Evolutionary conservation across 495 filamentous ascomycete genomes (phyloP).

Genomic region (Aspergillus indologenus): DNA sequence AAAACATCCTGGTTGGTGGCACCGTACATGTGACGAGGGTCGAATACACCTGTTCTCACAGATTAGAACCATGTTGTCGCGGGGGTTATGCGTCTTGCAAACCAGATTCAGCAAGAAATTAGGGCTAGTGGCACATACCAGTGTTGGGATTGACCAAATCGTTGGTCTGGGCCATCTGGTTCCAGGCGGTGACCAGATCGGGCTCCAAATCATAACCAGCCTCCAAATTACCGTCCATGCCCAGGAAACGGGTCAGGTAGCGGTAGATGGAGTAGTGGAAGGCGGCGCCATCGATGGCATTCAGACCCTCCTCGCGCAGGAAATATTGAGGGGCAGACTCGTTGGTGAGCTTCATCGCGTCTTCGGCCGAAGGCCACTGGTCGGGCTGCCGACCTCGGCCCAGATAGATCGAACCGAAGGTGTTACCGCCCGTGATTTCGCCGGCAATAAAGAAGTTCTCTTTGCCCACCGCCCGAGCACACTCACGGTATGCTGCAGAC

Average conservation of each 20-base stretch:
- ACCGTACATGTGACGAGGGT: conserved; percentile 71
- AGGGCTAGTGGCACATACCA: conserved; percentile 23
- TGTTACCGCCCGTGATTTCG: conserved; percentile 62
- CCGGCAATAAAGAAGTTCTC: conserved; percentile 62
- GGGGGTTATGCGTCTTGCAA: too few species aligned
- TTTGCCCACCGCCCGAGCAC: conserved; percentile 54
- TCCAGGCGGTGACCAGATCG: conserved; percentile 59
- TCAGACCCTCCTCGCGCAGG: conserved; percentile 52
- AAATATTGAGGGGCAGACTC: conserved; percentile 44
- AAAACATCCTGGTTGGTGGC: conserved; percentile 72
- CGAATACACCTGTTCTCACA: conserved; percentile 46
- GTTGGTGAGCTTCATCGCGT: conserved; percentile 46
- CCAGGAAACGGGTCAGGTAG: conserved; percentile 62
- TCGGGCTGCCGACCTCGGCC: conserved; percentile 60
- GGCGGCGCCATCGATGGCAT: conserved; percentile 61
- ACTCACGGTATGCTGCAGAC: conserved; percentile 50
- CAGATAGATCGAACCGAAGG: conserved; percentile 61
- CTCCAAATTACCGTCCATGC: conserved; percentile 58
- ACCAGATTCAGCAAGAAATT: too few species aligned
- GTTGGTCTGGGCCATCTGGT: conserved; percentile 56
- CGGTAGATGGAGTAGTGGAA: conserved; percentile 73
- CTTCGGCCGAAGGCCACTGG: conserved; percentile 37
- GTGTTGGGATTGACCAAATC: conserved; percentile 64
- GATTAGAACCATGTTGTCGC: too few species aligned
- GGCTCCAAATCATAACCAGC: conserved; percentile 58